These are phyloP conservation scores for Fusarium succisae DNA, from an alignment of 2,329 filamentous ascomycete genomes.

Conservation along the genomic window DNA sequence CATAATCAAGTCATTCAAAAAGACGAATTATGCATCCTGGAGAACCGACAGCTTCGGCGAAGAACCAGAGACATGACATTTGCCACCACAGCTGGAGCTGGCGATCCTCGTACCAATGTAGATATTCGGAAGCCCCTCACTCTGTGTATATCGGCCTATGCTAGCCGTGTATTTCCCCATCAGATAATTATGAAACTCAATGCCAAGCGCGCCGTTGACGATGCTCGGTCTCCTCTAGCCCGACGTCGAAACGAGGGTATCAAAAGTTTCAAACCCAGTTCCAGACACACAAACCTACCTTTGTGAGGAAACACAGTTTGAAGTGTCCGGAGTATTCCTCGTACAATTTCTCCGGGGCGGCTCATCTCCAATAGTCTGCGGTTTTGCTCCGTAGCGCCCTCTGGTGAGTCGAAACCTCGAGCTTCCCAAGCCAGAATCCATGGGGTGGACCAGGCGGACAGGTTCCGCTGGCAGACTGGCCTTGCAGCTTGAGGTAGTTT, in stretches of 20 bases:
- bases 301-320: background rate
- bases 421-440: conserved; percentile 50
- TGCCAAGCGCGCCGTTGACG: background rate
- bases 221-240: background rate
- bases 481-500: conserved; percentile 37
- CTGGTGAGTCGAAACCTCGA: conserved; percentile 26
- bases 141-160: background rate
- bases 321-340: background rate
- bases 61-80: background rate
- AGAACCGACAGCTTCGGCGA: background rate
- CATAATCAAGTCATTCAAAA: background rate
- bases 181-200: background rate
- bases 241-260: background rate
- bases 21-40: background rate
- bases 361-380: conserved; percentile 23
- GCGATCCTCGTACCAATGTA: background rate
- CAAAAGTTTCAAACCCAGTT: background rate
- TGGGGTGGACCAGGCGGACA: conserved; percentile 41
- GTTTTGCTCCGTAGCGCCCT: background rate
- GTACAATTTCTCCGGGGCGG: background rate
- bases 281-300: background rate
- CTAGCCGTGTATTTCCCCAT: background rate
- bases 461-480: background rate
- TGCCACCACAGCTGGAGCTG: background rate
- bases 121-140: background rate